Evolutionary conservation across 768 basidiomycete genomes (phyloP).

Genomic region (Amanita molliuscula): DNA sequence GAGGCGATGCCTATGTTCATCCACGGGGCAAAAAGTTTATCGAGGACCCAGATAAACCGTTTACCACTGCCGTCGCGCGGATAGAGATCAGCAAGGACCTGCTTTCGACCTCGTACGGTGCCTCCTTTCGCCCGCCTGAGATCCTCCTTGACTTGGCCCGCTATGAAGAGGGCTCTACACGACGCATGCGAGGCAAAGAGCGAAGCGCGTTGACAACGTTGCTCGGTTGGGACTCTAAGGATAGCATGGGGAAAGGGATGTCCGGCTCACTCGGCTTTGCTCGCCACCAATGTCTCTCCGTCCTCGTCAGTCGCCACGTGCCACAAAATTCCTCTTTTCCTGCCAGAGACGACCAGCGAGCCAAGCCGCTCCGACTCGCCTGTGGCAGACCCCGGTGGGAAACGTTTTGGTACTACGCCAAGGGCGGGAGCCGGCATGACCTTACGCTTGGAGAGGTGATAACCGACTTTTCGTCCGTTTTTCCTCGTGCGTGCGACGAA

Average conservation of each 20-base stretch:
- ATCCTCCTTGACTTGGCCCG: conserved; percentile 40
- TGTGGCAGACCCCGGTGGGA: conserved; percentile 41
- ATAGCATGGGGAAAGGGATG: conserved; percentile 34
- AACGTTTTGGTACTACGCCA: conserved; percentile 40
- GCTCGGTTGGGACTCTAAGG: conserved; percentile 50
- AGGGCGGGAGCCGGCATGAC: conserved; percentile 16
- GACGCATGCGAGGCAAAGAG: conserved; percentile 47
- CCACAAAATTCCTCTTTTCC: conserved; percentile 1
- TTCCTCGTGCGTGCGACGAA: conserved; percentile 25
- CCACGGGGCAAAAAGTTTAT: conserved; percentile 5
- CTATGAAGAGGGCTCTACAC: conserved; percentile 32
- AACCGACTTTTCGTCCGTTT: conserved; percentile 17
- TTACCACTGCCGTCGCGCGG: conserved; percentile 26
- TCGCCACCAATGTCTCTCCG: conserved; percentile 45
- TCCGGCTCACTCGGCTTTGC: conserved; percentile 41
- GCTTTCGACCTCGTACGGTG: conserved; percentile 45
- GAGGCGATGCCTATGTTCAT: conserved; percentile 15
- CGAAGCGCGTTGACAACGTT: conserved; percentile 38
- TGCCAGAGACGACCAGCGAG: conserved; percentile 7
- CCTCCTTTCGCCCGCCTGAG: conserved; percentile 34
- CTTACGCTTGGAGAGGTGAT: conserved; percentile 35
- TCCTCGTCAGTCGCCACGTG: conserved; percentile 23
- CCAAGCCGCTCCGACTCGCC: conserved; percentile 13
- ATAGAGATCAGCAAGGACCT: conserved; percentile 28
- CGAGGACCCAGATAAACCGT: conserved; percentile 19